Conservation (phyloP, 73 alveolate species). For the Paramecium primaurelia region DNA sequence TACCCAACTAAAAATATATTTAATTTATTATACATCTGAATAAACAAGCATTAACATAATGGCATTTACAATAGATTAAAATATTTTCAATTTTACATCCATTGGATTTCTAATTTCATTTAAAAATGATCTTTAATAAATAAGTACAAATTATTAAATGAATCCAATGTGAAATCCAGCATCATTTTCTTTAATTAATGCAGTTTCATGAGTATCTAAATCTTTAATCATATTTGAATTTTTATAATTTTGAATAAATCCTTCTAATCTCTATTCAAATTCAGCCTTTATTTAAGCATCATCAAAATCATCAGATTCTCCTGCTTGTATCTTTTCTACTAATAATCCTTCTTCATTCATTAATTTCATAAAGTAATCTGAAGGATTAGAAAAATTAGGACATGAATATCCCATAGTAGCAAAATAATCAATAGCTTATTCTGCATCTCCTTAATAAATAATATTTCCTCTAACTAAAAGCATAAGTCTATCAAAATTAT, state of each 20-base stretch:
- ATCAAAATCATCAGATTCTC: slow-evolving; percentile 49
- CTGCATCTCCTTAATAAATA: slow-evolving; percentile 76
- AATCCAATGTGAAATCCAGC: slow-evolving; percentile 49
- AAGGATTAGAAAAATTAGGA: slow-evolving; percentile 79
- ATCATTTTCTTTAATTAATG: slow-evolving; percentile 40
- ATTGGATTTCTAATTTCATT: slow-evolving; percentile 66
- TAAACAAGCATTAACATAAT: slow-evolving; percentile 61
- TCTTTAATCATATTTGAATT: slow-evolving; percentile 8
- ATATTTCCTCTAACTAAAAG: slow-evolving; percentile 78
- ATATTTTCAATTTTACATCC: slow-evolving; percentile 57
- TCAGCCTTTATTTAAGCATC: slow-evolving; percentile 33
- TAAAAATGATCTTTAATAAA: slow-evolving; percentile 46
- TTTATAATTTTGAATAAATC: background rate
- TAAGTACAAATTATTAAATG: slow-evolving; percentile 27
- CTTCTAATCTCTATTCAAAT: slow-evolving; percentile 50
- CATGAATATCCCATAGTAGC: slow-evolving; percentile 70
- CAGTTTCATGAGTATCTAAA: slow-evolving; percentile 39
- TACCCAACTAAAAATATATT: background rate
- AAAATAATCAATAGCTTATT: slow-evolving; percentile 68
- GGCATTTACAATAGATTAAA: slow-evolving; percentile 64
- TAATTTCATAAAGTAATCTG: slow-evolving; percentile 69
- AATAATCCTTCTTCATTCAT: slow-evolving; percentile 63
- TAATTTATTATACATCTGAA: background rate
- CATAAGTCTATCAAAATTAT: slow-evolving; percentile 75
- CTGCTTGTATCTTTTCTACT: slow-evolving; percentile 55